These are phyloP conservation scores for Boletus barrowsii DNA, from an alignment of 768 basidiomycete genomes.

Conservation along the genomic window DNA sequence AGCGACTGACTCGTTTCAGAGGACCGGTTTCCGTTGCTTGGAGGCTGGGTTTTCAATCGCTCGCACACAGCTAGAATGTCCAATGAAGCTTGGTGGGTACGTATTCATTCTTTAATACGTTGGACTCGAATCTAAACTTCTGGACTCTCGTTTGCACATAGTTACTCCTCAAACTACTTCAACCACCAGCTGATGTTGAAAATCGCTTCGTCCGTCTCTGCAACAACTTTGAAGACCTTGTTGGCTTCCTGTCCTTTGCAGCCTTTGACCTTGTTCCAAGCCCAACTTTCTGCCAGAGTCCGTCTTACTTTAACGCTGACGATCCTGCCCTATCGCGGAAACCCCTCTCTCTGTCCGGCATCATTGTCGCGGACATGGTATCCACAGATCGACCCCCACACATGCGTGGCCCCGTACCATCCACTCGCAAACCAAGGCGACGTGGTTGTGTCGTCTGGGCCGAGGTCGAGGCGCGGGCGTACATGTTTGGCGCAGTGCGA, in stretches of 20 bases:
- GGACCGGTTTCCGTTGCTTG: conserved; percentile 23
- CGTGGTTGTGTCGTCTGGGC: no score
- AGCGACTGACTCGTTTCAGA: background rate
- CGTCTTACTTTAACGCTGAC: background rate
- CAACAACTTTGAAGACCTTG: conserved; percentile 29
- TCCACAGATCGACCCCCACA: background rate
- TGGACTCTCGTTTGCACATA: background rate
- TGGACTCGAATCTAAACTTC: no score
- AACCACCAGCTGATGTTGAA: conserved; percentile 22
- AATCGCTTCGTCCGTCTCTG: conserved; percentile 32
- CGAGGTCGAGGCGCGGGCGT: conserved; percentile 18
- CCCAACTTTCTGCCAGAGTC: conserved; percentile 17
- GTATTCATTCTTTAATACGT: conserved; percentile 2
- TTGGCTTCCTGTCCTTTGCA: conserved; percentile 28
- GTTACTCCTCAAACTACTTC: conserved; percentile 2
- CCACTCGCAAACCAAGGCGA: background rate
- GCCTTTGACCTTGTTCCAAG: conserved; percentile 17
- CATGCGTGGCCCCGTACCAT: conserved; percentile 1
- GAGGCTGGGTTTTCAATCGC: conserved; percentile 32
- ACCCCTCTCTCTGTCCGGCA: conserved; percentile 21
- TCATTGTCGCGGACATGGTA: conserved; percentile 21
- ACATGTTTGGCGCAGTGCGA: conserved; percentile 33
- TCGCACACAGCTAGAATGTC: conserved; percentile 18
- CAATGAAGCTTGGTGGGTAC: conserved; percentile 34
- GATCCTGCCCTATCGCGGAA: conserved; percentile 10